phyloP scores from a whole-genome alignment of 768 basidiomycete species.

The Ramaria rubella region DNA sequence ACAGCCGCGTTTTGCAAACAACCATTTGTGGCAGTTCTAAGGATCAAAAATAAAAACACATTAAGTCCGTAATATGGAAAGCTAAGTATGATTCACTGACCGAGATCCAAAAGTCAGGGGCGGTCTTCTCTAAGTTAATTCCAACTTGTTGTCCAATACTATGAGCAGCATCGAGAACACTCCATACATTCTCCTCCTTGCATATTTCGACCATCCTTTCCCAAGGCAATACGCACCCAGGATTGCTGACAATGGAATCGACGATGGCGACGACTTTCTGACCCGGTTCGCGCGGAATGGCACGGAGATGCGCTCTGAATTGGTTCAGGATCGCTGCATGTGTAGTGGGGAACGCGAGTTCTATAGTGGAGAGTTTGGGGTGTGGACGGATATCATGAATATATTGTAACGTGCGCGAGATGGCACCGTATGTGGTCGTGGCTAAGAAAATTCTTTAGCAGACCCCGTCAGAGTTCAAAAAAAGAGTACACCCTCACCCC shows the following conservation, averaged over 20 bases:
- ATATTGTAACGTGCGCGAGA: conserved; percentile 45
- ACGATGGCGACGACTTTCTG: conserved; percentile 61
- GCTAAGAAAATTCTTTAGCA: conserved; percentile 30
- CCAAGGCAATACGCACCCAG: conserved; percentile 66
- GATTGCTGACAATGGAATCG: conserved; percentile 58
- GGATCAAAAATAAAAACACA: not conserved
- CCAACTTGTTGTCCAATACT: conserved; percentile 64
- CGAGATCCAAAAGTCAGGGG: conserved; percentile 76
- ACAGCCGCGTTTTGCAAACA: conserved; percentile 59
- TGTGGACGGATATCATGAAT: conserved; percentile 50
- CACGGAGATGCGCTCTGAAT: conserved; percentile 36
- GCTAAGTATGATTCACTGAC: conserved; percentile 34
- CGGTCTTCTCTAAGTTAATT: conserved; percentile 46
- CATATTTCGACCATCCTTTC: conserved; percentile 60
- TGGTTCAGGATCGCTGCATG: conserved; percentile 47
- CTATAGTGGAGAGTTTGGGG: conserved; percentile 44
- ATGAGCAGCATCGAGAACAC: conserved; percentile 76
- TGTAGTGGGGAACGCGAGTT: conserved; percentile 48
- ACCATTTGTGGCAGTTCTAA: conserved; percentile 85
- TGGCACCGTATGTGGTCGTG: conserved; percentile 50
- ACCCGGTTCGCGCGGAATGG: conserved; percentile 21
- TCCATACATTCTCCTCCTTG: conserved; percentile 53
- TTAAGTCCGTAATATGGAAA: not conserved
- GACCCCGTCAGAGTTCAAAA: not conserved
- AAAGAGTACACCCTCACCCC: conserved; percentile 32